Conservation (phyloP, 2,329 filamentous ascomycete genomes). For the Stenocarpella maydis region DNA sequence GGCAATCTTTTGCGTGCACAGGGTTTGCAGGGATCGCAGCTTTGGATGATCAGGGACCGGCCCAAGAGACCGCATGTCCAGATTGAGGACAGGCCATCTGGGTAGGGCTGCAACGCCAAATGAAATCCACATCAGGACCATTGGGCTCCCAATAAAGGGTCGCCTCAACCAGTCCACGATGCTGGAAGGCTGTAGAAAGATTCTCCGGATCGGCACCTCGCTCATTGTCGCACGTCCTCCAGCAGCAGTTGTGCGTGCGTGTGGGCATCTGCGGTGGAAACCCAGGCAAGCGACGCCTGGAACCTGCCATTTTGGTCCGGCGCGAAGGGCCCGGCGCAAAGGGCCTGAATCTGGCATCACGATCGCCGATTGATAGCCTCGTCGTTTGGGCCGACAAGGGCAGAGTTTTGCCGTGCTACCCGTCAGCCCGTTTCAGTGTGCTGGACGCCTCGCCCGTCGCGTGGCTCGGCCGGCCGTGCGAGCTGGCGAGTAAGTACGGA, state of each 20-base stretch:
- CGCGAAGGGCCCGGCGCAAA: not conserved
- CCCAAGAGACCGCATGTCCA: not conserved
- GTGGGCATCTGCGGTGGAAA: not conserved
- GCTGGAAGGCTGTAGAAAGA: no score
- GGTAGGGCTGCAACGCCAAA: constrained; percentile 17
- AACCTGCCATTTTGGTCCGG: constrained; percentile 2
- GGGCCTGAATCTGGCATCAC: constrained; percentile 14
- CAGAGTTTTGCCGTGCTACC: constrained; percentile 22
- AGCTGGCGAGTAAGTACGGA: constrained; percentile 13
- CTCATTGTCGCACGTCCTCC: not conserved
- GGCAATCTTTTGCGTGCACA: not conserved
- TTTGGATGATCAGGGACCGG: constrained; percentile 20
- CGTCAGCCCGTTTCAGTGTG: constrained; percentile 22
- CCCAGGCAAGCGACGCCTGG: not conserved
- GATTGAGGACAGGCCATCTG: constrained; percentile 13
- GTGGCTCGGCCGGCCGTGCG: constrained; percentile 23
- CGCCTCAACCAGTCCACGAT: not conserved
- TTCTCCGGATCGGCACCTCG: not conserved
- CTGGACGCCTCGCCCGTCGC: constrained; percentile 23
- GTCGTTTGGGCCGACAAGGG: constrained; percentile 18
- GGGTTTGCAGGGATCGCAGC: constrained; percentile 5
- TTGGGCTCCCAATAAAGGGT: not conserved
- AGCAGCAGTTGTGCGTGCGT: not conserved
- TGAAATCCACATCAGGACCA: not conserved
- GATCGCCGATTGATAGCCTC: constrained; percentile 14